These are phyloP conservation scores for Aspergillus sp. DNA, from an alignment of 2,329 filamentous ascomycete species.

Conservation along the genomic window DNA sequence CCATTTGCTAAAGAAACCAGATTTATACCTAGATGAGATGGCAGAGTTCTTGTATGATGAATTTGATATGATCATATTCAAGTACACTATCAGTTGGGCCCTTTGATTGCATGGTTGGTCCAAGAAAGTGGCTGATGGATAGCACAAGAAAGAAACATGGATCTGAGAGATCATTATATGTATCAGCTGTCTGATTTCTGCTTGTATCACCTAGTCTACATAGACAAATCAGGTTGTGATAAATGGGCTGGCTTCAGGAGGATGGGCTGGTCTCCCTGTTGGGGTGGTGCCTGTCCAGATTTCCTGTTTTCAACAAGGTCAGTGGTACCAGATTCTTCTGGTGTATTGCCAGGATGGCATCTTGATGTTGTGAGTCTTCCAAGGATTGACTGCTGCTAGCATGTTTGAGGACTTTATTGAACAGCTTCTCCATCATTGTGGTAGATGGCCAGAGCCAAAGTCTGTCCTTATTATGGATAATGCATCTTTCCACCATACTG, in stretches of 20 bases:
- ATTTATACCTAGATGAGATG: conserved; percentile 23
- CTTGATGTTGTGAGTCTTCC: conserved; percentile 20
- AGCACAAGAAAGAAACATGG: conserved; percentile 22
- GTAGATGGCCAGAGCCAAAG: conserved; percentile 6
- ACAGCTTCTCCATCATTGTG: neutral
- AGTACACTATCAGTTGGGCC: conserved; percentile 16
- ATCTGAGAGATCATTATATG: conserved; percentile 27
- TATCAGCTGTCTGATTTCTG: conserved; percentile 5
- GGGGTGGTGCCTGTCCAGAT: neutral
- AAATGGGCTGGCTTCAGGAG: conserved; percentile 1
- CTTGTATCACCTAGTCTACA: conserved; percentile 1
- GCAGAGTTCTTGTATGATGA: conserved; percentile 18
- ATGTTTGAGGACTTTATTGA: conserved; percentile 17
- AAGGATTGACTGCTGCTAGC: conserved; percentile 20
- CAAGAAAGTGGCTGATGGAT: conserved; percentile 22
- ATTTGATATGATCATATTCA: conserved; percentile 12
- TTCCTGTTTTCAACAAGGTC: neutral
- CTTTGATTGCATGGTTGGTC: conserved; percentile 17
- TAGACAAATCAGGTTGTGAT: conserved; percentile 1
- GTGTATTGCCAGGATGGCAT: conserved; percentile 26
- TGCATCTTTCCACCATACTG: conserved; percentile 19
- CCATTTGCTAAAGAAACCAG: conserved; percentile 22
- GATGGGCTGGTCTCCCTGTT: neutral
- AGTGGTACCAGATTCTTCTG: conserved; percentile 20
- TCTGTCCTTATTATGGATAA: conserved; percentile 22